These are phyloP conservation scores for Pochonia chlamydosporia DNA, from an alignment of 2,329 filamentous ascomycete genomes.

Conservation along the genomic window DNA sequence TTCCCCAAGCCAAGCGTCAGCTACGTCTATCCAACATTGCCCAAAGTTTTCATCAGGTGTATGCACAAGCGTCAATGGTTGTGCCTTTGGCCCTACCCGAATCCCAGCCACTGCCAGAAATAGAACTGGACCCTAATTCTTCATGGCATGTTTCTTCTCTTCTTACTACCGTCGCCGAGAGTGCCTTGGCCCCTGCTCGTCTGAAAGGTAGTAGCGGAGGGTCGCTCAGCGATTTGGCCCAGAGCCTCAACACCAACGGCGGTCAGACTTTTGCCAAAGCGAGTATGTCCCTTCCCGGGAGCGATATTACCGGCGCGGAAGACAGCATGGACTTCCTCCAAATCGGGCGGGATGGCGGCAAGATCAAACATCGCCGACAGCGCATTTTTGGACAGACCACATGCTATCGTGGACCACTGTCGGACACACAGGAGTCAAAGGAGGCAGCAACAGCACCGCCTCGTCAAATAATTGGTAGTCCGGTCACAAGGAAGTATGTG, in stretches of 20 bases:
- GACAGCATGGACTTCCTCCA: slow-evolving; percentile 27
- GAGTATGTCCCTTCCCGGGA: slow-evolving; percentile 53
- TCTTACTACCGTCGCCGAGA: slow-evolving; percentile 71
- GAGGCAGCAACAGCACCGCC: slow-evolving; percentile 7
- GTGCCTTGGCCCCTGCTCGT: slow-evolving; percentile 69
- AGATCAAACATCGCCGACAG: slow-evolving; percentile 8
- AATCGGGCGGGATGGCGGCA: slow-evolving; percentile 12
- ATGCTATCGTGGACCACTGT: slow-evolving; percentile 15
- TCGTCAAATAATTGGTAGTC: slow-evolving; percentile 19
- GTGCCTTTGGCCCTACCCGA: slow-evolving; percentile 67
- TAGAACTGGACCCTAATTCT: slow-evolving; percentile 57
- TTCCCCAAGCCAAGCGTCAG: slow-evolving; percentile 43
- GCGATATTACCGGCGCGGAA: slow-evolving; percentile 21
- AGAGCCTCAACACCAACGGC: slow-evolving; percentile 67
- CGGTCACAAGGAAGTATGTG: slow-evolving; percentile 22
- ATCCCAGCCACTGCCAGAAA: slow-evolving; percentile 45
- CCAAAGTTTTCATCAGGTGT: slow-evolving; percentile 62
- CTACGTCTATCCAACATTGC: slow-evolving; percentile 69
- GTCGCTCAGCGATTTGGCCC: slow-evolving; percentile 57
- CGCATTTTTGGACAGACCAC: slow-evolving; percentile 24
- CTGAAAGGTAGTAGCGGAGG: slow-evolving; percentile 42
- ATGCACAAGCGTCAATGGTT: slow-evolving; percentile 68
- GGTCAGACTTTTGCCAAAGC: slow-evolving; percentile 74
- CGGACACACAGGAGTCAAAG: slow-evolving; percentile 5
- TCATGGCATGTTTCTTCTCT: slow-evolving; percentile 78